Conservation (phyloP, 2,329 filamentous ascomycete genomes). For the Venturiaceae sp. region DNA sequence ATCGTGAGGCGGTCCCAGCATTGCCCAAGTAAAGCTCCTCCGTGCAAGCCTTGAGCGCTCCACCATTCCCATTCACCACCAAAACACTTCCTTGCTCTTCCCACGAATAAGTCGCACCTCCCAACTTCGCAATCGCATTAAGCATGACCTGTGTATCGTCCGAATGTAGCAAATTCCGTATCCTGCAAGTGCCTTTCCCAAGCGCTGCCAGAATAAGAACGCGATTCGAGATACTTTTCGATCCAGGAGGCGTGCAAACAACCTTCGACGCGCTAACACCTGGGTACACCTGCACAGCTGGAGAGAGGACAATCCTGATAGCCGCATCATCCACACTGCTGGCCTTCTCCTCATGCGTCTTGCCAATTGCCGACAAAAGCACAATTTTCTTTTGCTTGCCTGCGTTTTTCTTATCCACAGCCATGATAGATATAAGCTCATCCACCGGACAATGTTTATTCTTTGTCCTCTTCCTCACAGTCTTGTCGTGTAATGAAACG, state of each 20-base stretch:
- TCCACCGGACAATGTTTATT: conserved; percentile 84
- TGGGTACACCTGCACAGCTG: conserved; percentile 64
- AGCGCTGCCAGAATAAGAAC: conserved; percentile 90
- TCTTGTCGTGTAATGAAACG: conserved; percentile 73
- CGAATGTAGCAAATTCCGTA: conserved; percentile 89
- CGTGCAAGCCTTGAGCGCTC: conserved; percentile 64
- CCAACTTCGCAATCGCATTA: conserved; percentile 74
- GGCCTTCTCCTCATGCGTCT: conserved; percentile 77
- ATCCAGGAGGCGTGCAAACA: conserved; percentile 80
- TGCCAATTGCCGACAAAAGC: conserved; percentile 79
- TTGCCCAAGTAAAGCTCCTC: conserved; percentile 87
- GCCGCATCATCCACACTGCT: conserved; percentile 80
- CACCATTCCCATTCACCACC: conserved; percentile 84
- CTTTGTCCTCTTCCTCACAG: conserved; percentile 70
- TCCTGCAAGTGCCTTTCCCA: conserved; percentile 72
- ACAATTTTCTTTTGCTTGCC: conserved; percentile 94
- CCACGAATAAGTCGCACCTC: conserved; percentile 85
- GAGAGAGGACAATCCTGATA: conserved; percentile 74
- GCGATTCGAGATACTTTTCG: conserved; percentile 95
- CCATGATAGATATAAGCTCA: conserved; percentile 83
- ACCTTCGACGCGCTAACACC: conserved; percentile 58
- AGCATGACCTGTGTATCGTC: conserved; percentile 98
- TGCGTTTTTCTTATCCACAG: conserved; percentile 97
- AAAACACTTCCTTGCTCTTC: conserved; percentile 89
- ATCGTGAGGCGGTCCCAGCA: conserved; percentile 89